phyloP scores from a whole-genome alignment of 768 basidiomycete genomes.

The Gymnopilus junonius region DNA sequence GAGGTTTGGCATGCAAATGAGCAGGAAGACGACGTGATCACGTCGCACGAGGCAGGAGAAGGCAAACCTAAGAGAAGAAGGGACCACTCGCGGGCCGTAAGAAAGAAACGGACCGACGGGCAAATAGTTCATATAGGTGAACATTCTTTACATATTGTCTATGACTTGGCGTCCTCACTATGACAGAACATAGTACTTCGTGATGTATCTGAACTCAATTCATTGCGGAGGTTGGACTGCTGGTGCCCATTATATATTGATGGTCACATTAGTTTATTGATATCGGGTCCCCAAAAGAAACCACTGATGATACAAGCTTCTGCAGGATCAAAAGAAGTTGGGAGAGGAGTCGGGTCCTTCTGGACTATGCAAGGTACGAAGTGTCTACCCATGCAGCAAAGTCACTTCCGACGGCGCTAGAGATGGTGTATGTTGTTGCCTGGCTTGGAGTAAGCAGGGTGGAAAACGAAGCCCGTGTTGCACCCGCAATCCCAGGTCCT shows the following conservation, averaged over 20 bases:
- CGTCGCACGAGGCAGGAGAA: background rate
- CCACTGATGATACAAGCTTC: background rate
- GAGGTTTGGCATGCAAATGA: background rate
- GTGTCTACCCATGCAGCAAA: constrained; percentile 51
- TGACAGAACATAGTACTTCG: background rate
- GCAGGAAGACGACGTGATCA: background rate
- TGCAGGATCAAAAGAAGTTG: background rate
- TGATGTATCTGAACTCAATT: background rate
- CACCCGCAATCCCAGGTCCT: constrained; percentile 41
- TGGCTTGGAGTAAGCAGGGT: constrained; percentile 40
- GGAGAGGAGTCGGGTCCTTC: background rate
- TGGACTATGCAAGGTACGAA: constrained; percentile 34
- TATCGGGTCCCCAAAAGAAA: background rate
- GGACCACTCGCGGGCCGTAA: background rate
- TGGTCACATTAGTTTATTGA: no score
- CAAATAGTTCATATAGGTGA: background rate
- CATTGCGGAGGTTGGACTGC: no score
- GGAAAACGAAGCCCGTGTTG: constrained; percentile 43
- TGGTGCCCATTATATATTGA: no score
- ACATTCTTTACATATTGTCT: background rate
- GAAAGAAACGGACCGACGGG: constrained; percentile 3
- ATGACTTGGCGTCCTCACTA: background rate
- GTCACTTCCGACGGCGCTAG: constrained; percentile 50
- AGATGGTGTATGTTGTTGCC: constrained; percentile 42
- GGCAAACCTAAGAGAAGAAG: background rate